phyloP scores from a whole-genome alignment of 129 eudicot genomes.

The Gnaphalium uliginosum region DNA sequence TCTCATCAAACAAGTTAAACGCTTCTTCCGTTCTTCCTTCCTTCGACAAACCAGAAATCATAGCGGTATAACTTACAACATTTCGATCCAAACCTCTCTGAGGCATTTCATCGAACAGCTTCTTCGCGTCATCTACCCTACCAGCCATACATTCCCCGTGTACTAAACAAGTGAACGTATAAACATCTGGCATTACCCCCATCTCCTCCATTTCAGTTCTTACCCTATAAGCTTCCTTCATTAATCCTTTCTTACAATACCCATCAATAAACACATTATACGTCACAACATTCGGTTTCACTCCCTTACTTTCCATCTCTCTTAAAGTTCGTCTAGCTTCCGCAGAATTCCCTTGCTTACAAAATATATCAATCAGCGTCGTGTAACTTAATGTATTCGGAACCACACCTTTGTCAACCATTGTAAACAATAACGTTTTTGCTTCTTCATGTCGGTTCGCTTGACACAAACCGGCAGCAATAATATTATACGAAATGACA shows the following conservation, averaged over 20 bases:
- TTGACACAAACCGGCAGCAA: constrained; percentile 65
- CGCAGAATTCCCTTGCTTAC: constrained; percentile 67
- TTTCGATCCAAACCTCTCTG: constrained; percentile 45
- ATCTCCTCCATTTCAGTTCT: constrained; percentile 62
- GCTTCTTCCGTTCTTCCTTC: constrained; percentile 83
- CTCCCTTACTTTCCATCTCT: constrained; percentile 70
- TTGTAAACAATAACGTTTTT: constrained; percentile 51
- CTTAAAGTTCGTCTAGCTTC: constrained; percentile 53
- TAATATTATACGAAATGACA: constrained; percentile 44
- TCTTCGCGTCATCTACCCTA: constrained; percentile 59
- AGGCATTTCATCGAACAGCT: constrained; percentile 65
- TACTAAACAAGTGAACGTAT: constrained; percentile 66
- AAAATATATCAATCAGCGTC: constrained; percentile 59
- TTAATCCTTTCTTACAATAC: constrained; percentile 62
- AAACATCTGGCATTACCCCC: constrained; percentile 64
- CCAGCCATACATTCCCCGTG: constrained; percentile 83
- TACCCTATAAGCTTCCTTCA: constrained; percentile 60
- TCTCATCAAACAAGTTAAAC: constrained; percentile 71
- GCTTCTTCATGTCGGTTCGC: constrained; percentile 64
- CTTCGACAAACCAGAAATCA: constrained; percentile 79
- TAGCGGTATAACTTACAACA: constrained; percentile 57
- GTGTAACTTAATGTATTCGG: constrained; percentile 52
- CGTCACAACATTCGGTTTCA: constrained; percentile 54
- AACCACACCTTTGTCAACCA: constrained; percentile 63
- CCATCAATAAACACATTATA: constrained; percentile 76